Conservation (phyloP, 805 yeast species). For the Teunomyces aglyptinius region DNA sequence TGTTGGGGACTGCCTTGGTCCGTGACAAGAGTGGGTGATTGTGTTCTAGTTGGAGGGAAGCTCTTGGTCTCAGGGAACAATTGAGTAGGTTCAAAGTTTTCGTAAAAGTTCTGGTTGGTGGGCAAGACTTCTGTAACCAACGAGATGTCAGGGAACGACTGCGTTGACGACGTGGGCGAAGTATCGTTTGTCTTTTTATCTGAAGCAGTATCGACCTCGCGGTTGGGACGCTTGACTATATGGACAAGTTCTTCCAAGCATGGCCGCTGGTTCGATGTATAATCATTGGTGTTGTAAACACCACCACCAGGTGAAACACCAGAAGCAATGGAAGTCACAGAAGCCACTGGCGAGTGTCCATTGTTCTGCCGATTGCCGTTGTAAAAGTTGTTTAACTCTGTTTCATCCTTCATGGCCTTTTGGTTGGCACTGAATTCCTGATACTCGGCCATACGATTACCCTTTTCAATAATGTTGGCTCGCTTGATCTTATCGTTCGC, state of each 20-base stretch:
- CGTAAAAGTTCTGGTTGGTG: constrained; percentile 43
- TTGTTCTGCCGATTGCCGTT: constrained; percentile 4
- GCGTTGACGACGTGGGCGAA: constrained; percentile 35
- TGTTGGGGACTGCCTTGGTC: constrained; percentile 9
- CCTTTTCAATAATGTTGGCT: constrained; percentile 38
- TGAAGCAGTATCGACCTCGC: constrained; percentile 2
- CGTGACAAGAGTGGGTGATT: constrained; percentile 24
- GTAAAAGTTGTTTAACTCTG: constrained; percentile 16
- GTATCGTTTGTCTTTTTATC: constrained; percentile 18
- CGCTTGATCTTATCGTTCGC: constrained; percentile 43
- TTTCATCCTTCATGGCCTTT: constrained; percentile 21
- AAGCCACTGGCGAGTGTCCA: constrained; percentile 10
- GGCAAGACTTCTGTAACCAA: constrained; percentile 54
- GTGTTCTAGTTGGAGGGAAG: constrained; percentile 36
- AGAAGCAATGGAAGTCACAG: constrained; percentile 15
- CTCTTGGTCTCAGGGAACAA: constrained; percentile 48
- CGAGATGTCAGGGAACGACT: constrained; percentile 52
- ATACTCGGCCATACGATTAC: constrained; percentile 37
- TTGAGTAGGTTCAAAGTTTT: constrained; percentile 57
- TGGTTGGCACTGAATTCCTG: constrained; percentile 30
- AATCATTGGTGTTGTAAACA: constrained; percentile 13
- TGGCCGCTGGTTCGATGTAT: constrained; percentile 14
- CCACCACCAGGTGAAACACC: constrained; percentile 29
- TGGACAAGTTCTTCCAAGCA: constrained; percentile 35
- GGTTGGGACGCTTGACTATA: constrained; percentile 24